Conservation (phyloP, 495 filamentous ascomycete species). For the Hyaloscypha variabilis region DNA sequence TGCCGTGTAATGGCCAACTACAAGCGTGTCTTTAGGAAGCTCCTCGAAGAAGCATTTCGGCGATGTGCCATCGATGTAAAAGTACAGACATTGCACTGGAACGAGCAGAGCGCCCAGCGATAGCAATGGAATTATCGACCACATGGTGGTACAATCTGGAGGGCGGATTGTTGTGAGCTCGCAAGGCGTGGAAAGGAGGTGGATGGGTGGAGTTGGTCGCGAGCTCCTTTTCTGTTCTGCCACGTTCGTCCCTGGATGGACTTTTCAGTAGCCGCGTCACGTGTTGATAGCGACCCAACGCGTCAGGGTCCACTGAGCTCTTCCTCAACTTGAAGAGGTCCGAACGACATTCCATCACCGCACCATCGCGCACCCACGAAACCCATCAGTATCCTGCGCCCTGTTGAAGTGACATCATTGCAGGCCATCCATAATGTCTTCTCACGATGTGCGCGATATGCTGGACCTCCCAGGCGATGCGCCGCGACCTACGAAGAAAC, state of each 20-base stretch:
- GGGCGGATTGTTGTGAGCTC: neutral
- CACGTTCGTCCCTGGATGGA: conserved; percentile 11
- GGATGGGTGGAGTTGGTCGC: conserved; percentile 18
- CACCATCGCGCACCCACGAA: neutral
- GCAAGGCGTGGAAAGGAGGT: conserved; percentile 16
- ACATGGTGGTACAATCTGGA: conserved; percentile 41
- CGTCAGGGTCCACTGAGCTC: no score
- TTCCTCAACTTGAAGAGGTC: no score
- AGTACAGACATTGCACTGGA: conserved; percentile 84
- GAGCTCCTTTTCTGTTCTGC: conserved; percentile 8
- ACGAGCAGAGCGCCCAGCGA: conserved; percentile 49
- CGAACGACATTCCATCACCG: conserved; percentile 3
- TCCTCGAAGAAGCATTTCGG: conserved; percentile 98
- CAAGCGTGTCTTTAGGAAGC: conserved; percentile 94
- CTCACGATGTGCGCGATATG: conserved; percentile 85
- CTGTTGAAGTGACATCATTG: neutral
- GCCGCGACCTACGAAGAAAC: conserved; percentile 71
- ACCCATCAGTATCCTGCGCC: neutral
- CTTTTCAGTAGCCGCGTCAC: neutral
- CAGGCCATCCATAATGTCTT: conserved; percentile 59
- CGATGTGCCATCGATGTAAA: conserved; percentile 85
- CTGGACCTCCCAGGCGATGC: conserved; percentile 73
- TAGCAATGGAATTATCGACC: conserved; percentile 50
- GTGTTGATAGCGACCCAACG: no score
- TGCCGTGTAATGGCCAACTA: conserved; percentile 88